These are phyloP conservation scores for Aspergillus haitiensis DNA, from an alignment of 495 filamentous ascomycete genomes.

Conservation along the genomic window DNA sequence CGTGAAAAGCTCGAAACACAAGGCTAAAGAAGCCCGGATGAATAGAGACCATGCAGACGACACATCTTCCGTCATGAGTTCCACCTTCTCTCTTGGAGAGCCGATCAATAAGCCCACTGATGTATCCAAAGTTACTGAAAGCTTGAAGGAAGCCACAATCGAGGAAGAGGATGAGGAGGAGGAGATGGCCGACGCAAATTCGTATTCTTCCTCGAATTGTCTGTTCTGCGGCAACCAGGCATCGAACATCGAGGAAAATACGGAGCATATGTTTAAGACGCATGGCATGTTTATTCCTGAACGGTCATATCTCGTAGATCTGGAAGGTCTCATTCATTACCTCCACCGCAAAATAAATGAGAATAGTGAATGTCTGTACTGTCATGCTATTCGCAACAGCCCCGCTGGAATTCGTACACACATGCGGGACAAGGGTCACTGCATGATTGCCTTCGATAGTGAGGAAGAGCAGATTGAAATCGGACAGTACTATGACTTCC, in stretches of 20 bases:
- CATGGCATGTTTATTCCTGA: slow-evolving; percentile 98
- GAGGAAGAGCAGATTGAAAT: slow-evolving; percentile 92
- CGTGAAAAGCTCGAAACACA: slow-evolving; percentile 86
- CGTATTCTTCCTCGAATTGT: slow-evolving; percentile 62
- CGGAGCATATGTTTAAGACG: slow-evolving; percentile 83
- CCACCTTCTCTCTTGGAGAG: slow-evolving; percentile 86
- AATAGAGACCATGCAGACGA: slow-evolving; percentile 58
- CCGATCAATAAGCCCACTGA: slow-evolving; percentile 65
- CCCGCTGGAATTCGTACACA: slow-evolving; percentile 80
- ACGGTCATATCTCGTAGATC: slow-evolving; percentile 71
- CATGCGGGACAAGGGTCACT: slow-evolving; percentile 96
- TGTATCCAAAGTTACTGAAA: slow-evolving; percentile 77
- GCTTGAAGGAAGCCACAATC: slow-evolving; percentile 71
- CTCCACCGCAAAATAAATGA: slow-evolving; percentile 72
- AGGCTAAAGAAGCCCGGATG: slow-evolving; percentile 58
- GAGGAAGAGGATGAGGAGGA: slow-evolving; percentile 51
- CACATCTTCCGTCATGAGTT: slow-evolving; percentile 83
- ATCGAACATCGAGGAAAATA: slow-evolving; percentile 67
- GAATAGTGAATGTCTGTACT: slow-evolving; percentile 79
- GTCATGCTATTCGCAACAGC: slow-evolving; percentile 72
- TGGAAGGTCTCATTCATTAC: slow-evolving; percentile 78
- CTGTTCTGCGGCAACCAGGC: slow-evolving; percentile 88
- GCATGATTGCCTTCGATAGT: slow-evolving; percentile 88
- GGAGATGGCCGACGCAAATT: slow-evolving; percentile 32
- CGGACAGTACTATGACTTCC: slow-evolving; percentile 98